phyloP scores from a whole-genome alignment of 2,329 filamentous ascomycete genomes.

The Pseudofabraea citricarpa region DNA sequence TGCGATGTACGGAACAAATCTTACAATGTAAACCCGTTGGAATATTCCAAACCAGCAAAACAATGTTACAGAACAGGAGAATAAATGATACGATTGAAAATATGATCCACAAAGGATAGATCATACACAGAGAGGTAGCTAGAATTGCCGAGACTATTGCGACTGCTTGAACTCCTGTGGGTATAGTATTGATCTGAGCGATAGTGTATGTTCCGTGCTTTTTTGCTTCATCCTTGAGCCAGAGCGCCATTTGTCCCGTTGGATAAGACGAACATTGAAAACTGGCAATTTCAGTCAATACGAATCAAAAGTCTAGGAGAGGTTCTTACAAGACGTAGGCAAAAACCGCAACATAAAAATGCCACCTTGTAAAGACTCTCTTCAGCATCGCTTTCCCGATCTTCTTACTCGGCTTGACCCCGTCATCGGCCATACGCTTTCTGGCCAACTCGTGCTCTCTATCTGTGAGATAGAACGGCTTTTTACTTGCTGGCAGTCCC shows the following conservation, averaged over 20 bases:
- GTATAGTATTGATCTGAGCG: neutral
- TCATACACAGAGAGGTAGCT: neutral
- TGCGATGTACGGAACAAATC: too few species aligned
- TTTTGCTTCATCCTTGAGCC: neutral
- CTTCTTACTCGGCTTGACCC: neutral
- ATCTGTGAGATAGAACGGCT: conserved; percentile 13
- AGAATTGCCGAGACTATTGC: neutral
- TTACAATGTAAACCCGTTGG: too few species aligned
- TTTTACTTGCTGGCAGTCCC: conserved; percentile 14
- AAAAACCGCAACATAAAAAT: conserved; percentile 15
- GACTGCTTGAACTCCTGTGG: neutral
- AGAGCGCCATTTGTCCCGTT: neutral
- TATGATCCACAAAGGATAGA: neutral
- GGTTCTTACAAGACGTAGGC: neutral
- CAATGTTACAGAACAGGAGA: neutral
- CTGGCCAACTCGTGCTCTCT: conserved; percentile 15
- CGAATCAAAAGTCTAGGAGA: too few species aligned
- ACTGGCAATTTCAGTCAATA: too few species aligned
- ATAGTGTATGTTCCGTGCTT: neutral
- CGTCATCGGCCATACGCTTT: conserved; percentile 10
- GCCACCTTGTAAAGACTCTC: conserved; percentile 23
- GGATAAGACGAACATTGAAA: neutral
- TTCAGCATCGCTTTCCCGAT: conserved; percentile 16
- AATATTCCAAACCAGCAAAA: neutral
- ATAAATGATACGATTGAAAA: neutral